phyloP scores from a whole-genome alignment of 345 rosid genomes.

The Lepidium didymum region DNA sequence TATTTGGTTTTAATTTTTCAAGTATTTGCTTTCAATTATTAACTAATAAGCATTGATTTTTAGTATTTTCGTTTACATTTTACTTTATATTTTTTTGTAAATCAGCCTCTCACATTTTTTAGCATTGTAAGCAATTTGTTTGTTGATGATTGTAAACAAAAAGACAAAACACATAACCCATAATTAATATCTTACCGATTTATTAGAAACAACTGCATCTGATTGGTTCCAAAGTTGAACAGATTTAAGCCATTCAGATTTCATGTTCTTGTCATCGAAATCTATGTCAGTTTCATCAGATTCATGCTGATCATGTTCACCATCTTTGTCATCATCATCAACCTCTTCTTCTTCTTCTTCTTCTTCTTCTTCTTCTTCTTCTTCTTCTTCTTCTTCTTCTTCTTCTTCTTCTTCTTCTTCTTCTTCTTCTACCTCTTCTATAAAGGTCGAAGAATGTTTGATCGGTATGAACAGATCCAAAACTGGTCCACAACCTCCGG shows the following conservation, averaged over 20 bases:
- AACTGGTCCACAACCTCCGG: constrained; percentile 52
- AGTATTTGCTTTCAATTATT: too few species aligned
- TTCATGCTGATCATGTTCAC: constrained; percentile 31
- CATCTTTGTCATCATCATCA: constrained; percentile 27
- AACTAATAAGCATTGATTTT: too few species aligned
- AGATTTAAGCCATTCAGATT: constrained; percentile 97
- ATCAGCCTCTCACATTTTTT: too few species aligned
- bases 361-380: constrained; percentile 34
- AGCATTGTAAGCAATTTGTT: background rate
- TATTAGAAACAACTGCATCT: background rate
- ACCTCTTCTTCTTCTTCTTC: constrained; percentile 29
- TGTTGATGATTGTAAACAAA: background rate
- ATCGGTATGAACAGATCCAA: constrained; percentile 80
- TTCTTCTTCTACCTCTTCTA: constrained; percentile 32
- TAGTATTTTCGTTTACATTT: too few species aligned
- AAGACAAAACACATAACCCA: background rate
- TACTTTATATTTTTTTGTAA: too few species aligned
- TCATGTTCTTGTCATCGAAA: constrained; percentile 34
- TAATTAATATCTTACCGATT: constrained; percentile 2
- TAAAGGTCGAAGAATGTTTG: constrained; percentile 34
- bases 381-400: constrained; percentile 32
- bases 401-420: constrained; percentile 25
- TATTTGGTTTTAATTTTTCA: too few species aligned
- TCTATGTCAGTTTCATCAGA: constrained; percentile 26
- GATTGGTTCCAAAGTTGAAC: constrained; percentile 88